phyloP scores from a whole-genome alignment of 768 basidiomycete species.

The Kwoniella dendrophila region DNA sequence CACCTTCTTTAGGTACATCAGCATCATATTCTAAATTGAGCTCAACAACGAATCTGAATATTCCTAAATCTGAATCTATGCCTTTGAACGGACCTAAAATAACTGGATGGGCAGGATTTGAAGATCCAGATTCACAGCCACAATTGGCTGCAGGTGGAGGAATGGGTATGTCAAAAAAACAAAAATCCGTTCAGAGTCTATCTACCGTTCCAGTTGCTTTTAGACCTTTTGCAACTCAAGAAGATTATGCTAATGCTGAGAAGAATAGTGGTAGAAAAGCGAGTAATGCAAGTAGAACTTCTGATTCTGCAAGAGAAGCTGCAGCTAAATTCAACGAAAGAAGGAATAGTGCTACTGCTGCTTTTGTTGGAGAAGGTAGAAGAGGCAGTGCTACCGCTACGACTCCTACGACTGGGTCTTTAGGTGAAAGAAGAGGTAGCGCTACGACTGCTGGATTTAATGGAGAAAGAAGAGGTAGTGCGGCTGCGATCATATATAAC shows the following conservation, averaged over 20 bases:
- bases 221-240: conserved; percentile 9
- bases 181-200: conserved; percentile 14
- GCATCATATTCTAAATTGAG: conserved; percentile 4
- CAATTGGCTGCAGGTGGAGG: background rate
- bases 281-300: conserved; percentile 7
- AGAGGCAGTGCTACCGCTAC: conserved; percentile 5
- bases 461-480: conserved; percentile 5
- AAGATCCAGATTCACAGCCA: conserved; percentile 16
- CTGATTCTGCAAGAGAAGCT: background rate
- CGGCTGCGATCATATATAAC: background rate
- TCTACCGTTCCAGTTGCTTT: conserved; percentile 13
- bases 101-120: conserved; percentile 17
- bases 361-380: background rate
- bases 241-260: background rate
- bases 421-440: background rate
- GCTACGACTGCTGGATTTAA: background rate
- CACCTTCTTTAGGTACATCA: background rate
- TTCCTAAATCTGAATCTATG: conserved; percentile 10
- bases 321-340: conserved; percentile 2
- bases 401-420: background rate
- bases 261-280: background rate
- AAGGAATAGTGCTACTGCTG: background rate
- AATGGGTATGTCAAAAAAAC: conserved; percentile 13
- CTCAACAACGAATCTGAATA: background rate
- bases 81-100: conserved; percentile 7